Base-by-base conservation (phyloP, 1,139 yeast species). In the Saccharomyces hybrid region DNA sequence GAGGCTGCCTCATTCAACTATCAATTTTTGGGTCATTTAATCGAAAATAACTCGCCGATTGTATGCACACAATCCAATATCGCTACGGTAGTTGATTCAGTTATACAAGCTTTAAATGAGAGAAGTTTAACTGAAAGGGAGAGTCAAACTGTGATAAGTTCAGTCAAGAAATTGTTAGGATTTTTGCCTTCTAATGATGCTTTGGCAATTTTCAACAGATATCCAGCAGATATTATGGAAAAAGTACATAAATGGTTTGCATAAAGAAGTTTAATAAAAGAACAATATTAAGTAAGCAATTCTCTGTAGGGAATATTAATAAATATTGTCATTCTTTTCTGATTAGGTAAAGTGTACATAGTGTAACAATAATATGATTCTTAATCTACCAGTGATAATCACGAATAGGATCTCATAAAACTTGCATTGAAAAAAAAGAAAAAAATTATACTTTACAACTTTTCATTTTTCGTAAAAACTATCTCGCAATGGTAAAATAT, bases 1-100 rank as follows among this genome's bases (percentile, higher is more conserved):
- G 95, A 88, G 62, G 96, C 95, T 7, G 97, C 98, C 1, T 84
- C 90, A n/a, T 88, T 78, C 70, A 84, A 90, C 27, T 93, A 89
- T 72, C 76, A 79, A 61, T 91, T 89, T 69, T 77, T 93, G 65
- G 75, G 84, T 30, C 88, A 86, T 59, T 76, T 93, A 64, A 84
- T 91, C 51, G 85, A 85, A 50, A 79, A 78, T 59, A 79, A 81
- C 54, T 95, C 89, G 62, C 81, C 86, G 3, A 75, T 83, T 4
- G 80, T 89, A 48, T 58, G 61, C 26, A 61, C 62, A 14, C 70
- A 74, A 30, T 67, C 75, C 20, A 83, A 84, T 57, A 70, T 83
- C 11, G 83, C 86, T n/a, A 79, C 80, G 61, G 82, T 86, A 7
- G 80, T 90, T 51, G 91, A 87, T 54, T 74, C 81, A 48, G 87